Evolutionary conservation across 1,139 yeast species (phyloP), one percentile per base, ranked within the genome.

Genomic region (Geotrichum restrictum): DNA sequence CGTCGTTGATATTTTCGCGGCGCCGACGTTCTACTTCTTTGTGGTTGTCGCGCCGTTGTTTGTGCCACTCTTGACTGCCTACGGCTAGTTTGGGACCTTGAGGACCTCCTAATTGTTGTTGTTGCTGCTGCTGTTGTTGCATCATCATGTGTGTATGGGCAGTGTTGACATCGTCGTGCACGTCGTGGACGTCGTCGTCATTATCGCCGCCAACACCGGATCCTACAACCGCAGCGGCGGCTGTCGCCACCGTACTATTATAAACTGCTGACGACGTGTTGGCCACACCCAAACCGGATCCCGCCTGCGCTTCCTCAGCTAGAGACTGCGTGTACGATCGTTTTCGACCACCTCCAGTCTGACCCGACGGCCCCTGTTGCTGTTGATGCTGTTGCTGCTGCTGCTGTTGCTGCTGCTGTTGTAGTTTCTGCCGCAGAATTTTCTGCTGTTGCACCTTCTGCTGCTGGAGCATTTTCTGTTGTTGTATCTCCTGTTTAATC

Each of bases 11-110:
- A 48, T 85, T 82, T 67, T 93, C 97, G 64, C 99, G 82, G 67
- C 99, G 83, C 64, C 98, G 82, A 65, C 97, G 80, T 73, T 93
- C 99, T 31, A 93, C 98, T 71, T 94, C 98, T 71, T 93, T 93
- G 74, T 93, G 99, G 69, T 88, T 91, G 62, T 87, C 88, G 63
- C 87, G 83, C 62, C 97, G 81, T 66, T 81, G 80, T 60, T 80
- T 80, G 66, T 85, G 91, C 95, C 96, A 89, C 69, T 88, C 96
- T 31, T 85, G 94, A 19, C 88, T 73, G 10, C 86, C 63, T 64
- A 74, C 62, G 76, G 83, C 68, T 14, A 79, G 76, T 54, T 72
- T 71, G 31, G 47, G 34, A 6, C 21, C 37, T 14, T 37, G 48
- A 8, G 48, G 21, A 22, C 27, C 48, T 2, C 37, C 36, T 13